Percentiles rank a stretch among this genome's conserved stretches.
These are phyloP conservation scores for Trametes polyzona DNA, from an alignment of 1,284 basidiomycete genomes.

Conservation along the genomic window DNA sequence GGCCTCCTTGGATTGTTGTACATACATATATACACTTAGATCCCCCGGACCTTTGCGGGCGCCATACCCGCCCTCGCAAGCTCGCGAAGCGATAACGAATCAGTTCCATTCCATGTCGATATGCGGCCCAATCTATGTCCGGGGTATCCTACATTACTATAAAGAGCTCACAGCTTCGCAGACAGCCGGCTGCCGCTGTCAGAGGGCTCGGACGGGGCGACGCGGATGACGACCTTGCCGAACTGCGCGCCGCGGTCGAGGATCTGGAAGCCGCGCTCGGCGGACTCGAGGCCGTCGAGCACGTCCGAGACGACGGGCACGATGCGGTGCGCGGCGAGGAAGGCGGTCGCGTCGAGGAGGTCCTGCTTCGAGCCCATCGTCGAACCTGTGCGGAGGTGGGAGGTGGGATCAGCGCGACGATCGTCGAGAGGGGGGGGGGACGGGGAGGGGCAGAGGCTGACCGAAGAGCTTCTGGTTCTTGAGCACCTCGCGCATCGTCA, in stretches of 20 bases:
- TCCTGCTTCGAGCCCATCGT: slow-evolving; percentile 88
- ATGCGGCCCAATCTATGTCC: no score
- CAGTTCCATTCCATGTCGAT: no score
- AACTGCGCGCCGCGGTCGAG: slow-evolving; percentile 68
- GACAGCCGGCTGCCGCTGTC: not conserved
- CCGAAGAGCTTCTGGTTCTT: slow-evolving; percentile 78
- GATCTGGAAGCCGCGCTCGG: slow-evolving; percentile 73
- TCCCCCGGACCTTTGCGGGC: not conserved
- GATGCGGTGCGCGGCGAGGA: slow-evolving; percentile 70
- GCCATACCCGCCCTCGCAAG: not conserved
- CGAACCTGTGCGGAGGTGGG: slow-evolving; percentile 52
- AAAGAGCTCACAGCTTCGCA: slow-evolving; percentile 14
- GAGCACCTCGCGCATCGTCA: slow-evolving; percentile 84
- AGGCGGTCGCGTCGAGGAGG: slow-evolving; percentile 71
- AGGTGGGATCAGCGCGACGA: not conserved
- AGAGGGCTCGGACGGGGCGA: slow-evolving; percentile 29
- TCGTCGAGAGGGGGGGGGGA: not conserved
- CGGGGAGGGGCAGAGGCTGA: slow-evolving; percentile 41
- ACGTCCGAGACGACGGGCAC: slow-evolving; percentile 78
- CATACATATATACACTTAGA: slow-evolving; percentile 23
- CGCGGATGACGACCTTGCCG: slow-evolving; percentile 72
- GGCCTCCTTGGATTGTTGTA: slow-evolving; percentile 19
- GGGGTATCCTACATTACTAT: not conserved
- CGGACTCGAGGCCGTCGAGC: slow-evolving; percentile 65
- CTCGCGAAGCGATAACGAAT: no score